Evolutionary conservation across 106 monocot species (phyloP).

Genomic region (Vanilla planifolia): DNA sequence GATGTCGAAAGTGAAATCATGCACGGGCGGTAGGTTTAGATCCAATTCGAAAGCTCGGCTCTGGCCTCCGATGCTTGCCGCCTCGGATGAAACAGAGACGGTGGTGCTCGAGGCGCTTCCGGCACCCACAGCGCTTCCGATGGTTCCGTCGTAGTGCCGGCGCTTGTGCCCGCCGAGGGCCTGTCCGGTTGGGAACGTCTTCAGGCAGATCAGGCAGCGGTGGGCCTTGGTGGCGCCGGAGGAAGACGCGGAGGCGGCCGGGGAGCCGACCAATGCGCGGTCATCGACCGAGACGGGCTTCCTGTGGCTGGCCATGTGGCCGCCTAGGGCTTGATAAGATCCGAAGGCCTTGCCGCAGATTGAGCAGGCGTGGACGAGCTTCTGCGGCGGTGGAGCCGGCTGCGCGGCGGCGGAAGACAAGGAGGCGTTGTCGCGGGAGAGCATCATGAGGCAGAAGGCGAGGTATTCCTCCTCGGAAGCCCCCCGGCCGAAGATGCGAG

Average conservation of each 20-base stretch:
- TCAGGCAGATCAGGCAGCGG: slow-evolving; percentile 33
- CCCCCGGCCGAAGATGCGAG: background rate
- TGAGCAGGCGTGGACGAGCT: background rate
- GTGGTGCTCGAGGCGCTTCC: background rate
- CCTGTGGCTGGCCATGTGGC: slow-evolving; percentile 47
- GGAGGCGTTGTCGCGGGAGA: background rate
- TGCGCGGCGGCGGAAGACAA: background rate
- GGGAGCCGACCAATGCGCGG: background rate
- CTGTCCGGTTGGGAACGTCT: slow-evolving; percentile 46
- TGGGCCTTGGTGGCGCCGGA: slow-evolving; percentile 13
- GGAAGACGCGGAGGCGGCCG: slow-evolving; percentile 10
- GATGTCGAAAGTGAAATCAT: background rate
- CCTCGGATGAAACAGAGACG: no score
- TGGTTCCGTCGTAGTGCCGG: slow-evolving; percentile 41
- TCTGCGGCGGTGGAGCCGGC: background rate
- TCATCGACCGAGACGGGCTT: background rate
- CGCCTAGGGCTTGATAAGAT: slow-evolving; percentile 54
- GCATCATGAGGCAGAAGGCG: slow-evolving; percentile 2
- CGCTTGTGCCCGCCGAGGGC: slow-evolving; percentile 70
- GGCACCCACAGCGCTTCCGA: slow-evolving; percentile 10
- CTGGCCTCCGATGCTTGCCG: background rate
- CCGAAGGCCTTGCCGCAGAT: slow-evolving; percentile 50
- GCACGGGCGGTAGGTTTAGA: background rate
- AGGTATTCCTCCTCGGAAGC: slow-evolving; percentile 5
- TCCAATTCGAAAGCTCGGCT: background rate